Base-by-base conservation (phyloP, 164 flowering plant genomes). In the Santalum album region DNA sequence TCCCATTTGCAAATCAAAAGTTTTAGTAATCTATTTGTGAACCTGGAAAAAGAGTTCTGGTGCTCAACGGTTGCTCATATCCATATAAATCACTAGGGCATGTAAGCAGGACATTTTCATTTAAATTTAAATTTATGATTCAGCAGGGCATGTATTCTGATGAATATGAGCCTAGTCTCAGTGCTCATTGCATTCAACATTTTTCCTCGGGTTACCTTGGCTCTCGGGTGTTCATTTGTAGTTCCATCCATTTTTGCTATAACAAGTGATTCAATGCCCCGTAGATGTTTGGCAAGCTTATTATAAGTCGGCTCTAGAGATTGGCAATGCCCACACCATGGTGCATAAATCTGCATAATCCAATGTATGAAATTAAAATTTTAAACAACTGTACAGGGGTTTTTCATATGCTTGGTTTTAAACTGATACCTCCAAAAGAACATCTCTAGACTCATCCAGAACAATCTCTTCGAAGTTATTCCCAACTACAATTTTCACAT, bases 311-410 rank as follows among this genome's bases (percentile, higher is more conserved):
- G 97, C 67, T 90, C 97, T 17, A 94, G 69, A 26, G 90, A 51
- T 75, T 79, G 92, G 73, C 99, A 94, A 61, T 94, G 99, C 18
- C 90, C 88, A 71, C 97, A 94, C 97, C 99, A 94, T 21, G 97
- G 96, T 58, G 99, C 99, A 78, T 85, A 90, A 51, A 94, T 78
- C 99, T 94, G 42, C n/a, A n/a, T n/a, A n/a, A 38, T 38, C 17
- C 42, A 43, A n/a, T 6, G 5, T 15, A 12, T 9, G 42, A 38
- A 38, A 38, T 12, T 3, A 38, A 38, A 38, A 38, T 9, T 38
- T 43, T 43, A 17, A 5, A 3, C 47, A 43, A n/a, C n/a, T n/a
- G 21, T 15, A 14, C 15, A 50, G 5, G 18, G 12, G 1, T 1
- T 29, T 26, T 50, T 9, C 16, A 25, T 0, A 25, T 26, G 2